These are phyloP conservation scores for Aspergillus ellipticus DNA, from an alignment of 495 filamentous ascomycete genomes.

Conservation along the genomic window DNA sequence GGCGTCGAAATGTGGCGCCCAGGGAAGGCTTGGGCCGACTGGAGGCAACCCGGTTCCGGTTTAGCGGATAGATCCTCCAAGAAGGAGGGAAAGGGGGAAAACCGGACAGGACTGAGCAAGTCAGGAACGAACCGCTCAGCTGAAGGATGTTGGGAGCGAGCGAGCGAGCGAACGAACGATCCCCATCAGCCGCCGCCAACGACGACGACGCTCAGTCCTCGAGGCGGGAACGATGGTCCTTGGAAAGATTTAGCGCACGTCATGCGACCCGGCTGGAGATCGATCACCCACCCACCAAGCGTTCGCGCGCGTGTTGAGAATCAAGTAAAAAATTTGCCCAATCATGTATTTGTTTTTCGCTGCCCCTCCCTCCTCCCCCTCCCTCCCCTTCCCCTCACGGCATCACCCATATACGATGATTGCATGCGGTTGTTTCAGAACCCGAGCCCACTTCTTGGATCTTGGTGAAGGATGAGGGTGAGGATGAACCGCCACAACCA, in stretches of 20 bases:
- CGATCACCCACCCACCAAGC: neutral
- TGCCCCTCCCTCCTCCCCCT: neutral
- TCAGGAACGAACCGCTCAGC: neutral
- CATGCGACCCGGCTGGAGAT: conserved; percentile 10
- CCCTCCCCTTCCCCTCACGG: neutral
- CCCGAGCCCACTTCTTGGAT: conserved; percentile 2
- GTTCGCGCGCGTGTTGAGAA: conserved; percentile 6
- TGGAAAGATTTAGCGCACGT: conserved; percentile 8
- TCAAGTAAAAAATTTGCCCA: conserved; percentile 6
- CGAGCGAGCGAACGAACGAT: conserved; percentile 4
- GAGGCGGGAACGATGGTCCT: conserved; percentile 1
- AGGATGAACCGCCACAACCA: conserved; percentile 2
- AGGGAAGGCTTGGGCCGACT: conserved; percentile 81
- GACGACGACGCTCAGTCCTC: conserved; percentile 8
- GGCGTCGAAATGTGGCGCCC: conserved; percentile 90
- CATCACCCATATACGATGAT: conserved; percentile 4
- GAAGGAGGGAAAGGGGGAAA: neutral
- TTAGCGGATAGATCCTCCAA: conserved; percentile 50
- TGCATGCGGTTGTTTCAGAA: conserved; percentile 13
- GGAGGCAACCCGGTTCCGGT: conserved; percentile 82
- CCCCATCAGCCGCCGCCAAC: neutral
- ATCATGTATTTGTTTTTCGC: conserved; percentile 13
- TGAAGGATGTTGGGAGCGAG: too few species aligned
- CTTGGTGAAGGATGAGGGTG: conserved; percentile 3
- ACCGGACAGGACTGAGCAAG: conserved; percentile 3